phyloP scores from a whole-genome alignment of 805 yeast genomes.

The Phaffomyces opuntiae region DNA sequence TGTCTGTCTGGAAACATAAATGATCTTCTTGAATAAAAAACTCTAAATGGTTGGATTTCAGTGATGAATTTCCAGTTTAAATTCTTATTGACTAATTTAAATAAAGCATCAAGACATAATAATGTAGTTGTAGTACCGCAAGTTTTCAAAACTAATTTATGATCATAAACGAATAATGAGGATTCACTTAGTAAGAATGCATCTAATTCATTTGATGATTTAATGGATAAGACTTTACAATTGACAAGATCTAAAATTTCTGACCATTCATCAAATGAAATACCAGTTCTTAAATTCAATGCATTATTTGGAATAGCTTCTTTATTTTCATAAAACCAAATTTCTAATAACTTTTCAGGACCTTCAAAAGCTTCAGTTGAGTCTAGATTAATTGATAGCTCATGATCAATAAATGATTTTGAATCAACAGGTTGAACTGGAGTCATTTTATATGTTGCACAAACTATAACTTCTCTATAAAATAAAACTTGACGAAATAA shows the following conservation, averaged over 20 bases:
- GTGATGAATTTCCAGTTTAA: constrained; percentile 35
- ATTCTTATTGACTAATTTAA: constrained; percentile 39
- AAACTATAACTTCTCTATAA: too few relatives aligned
- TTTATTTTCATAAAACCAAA: constrained; percentile 69
- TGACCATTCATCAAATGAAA: constrained; percentile 66
- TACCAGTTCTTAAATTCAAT: constrained; percentile 48
- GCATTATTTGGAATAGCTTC: constrained; percentile 25
- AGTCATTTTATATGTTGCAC: constrained; percentile 15
- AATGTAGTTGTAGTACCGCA: constrained; percentile 95
- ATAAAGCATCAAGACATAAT: constrained; percentile 61
- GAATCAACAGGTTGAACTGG: constrained; percentile 30
- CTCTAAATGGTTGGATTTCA: constrained; percentile 43
- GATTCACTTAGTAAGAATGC: constrained; percentile 87
- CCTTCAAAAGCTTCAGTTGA: constrained; percentile 95
- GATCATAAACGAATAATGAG: constrained; percentile 81
- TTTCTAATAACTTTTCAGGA: constrained; percentile 87
- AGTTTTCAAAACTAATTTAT: constrained; percentile 81
- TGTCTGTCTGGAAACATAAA: constrained; percentile 92
- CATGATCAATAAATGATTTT: constrained; percentile 65
- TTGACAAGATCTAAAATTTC: constrained; percentile 70
- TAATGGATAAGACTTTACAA: constrained; percentile 82
- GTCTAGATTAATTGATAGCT: constrained; percentile 69
- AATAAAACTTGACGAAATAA: too few relatives aligned
- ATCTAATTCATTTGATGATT: constrained; percentile 58
- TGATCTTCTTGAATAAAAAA: constrained; percentile 85